Base-by-base conservation (phyloP, 495 filamentous ascomycete genomes). In the Penicillium robsamsonii region DNA sequence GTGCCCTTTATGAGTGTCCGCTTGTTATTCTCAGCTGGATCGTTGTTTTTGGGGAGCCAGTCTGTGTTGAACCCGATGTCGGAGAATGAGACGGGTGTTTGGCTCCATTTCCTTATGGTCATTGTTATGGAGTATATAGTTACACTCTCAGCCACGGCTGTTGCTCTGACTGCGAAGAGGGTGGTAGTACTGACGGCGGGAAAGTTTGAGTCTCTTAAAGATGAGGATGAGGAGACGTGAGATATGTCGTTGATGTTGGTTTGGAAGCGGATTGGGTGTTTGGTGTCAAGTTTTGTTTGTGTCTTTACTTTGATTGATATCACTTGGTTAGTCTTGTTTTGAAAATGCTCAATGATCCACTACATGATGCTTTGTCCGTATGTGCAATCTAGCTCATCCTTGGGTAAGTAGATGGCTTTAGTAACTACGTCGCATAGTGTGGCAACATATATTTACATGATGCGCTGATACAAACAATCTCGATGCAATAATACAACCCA, bases 61-160 rank as follows among this genome's bases (percentile, higher is more conserved):
- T 35, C 29, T 22, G 48, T 50, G 31, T 40, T 50, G 31, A 38
- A 22, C 20, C 27, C 31, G n/a, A 33, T 50, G 27, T n/a, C 27
- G 27, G 31, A 17, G 5, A 17, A 37, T 24, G 48, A 50, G 29
- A 50, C 48, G 12, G 12, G 31, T 38, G 22, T 50, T 24, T 50
- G 48, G 48, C 20, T 50, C 11, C 27, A 50, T 37, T 50, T 50
- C 20, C 20, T 50, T 33, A 50, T 50, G 48, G 48, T 50, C 20
- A 24, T 50, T 50, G 48, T 50, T n/a, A 50, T 50, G 48, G 48
- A 50, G 31, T 50, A 50, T 50, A 37, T 50, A 24, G 48, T 50
- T 9, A 38, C 31, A 22, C 48, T 50, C 8, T 50, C 48, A 5
- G 31, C 48, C n/a, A 38, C 48, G 18, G 48, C 48, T 31, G 31